phyloP scores from a whole-genome alignment of 2,329 filamentous ascomycete genomes.

The Aspergillus fumigatus region DNA sequence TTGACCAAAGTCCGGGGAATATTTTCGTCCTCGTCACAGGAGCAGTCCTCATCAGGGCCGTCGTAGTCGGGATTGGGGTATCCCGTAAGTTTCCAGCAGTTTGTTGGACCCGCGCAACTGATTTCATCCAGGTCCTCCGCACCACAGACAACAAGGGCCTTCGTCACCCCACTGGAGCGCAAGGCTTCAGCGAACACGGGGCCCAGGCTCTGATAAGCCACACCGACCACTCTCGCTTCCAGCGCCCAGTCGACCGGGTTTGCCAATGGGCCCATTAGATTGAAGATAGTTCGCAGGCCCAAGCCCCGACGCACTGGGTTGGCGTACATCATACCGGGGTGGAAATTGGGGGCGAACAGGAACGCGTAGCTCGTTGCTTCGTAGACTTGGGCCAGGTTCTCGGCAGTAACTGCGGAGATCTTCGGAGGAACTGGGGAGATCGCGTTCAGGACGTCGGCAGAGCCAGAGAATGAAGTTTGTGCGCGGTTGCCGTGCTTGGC shows the following conservation, averaged over 20 bases:
- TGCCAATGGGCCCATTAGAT: conserved; percentile 84
- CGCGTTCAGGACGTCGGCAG: conserved; percentile 80
- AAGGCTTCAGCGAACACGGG: conserved; percentile 85
- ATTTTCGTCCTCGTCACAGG: conserved; percentile 35
- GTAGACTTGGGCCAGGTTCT: conserved; percentile 70
- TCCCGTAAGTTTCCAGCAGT: conserved; percentile 76
- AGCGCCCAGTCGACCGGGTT: conserved; percentile 83
- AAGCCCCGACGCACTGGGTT: conserved; percentile 81
- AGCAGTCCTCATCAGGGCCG: conserved; percentile 36
- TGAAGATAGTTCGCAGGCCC: conserved; percentile 95
- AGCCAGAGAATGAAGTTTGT: conserved; percentile 91
- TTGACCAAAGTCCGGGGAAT: conserved; percentile 45
- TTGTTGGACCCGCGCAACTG: conserved; percentile 80
- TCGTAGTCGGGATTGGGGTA: conserved; percentile 44
- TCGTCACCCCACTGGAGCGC: conserved; percentile 67
- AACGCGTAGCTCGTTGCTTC: conserved; percentile 84
- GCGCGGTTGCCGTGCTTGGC: conserved; percentile 96
- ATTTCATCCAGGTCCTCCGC: conserved; percentile 94
- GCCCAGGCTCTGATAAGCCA: conserved; percentile 81
- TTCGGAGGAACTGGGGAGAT: conserved; percentile 69
- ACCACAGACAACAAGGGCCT: conserved; percentile 88
- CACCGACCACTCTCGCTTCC: conserved; percentile 89
- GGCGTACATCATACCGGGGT: conserved; percentile 88
- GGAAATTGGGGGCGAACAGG: conserved; percentile 92
- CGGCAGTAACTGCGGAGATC: conserved; percentile 67